Percentiles rank a stretch among this genome's conserved stretches.
Conservation (phyloP, 148 eudicot species). For the Euryodendron excelsum region DNA sequence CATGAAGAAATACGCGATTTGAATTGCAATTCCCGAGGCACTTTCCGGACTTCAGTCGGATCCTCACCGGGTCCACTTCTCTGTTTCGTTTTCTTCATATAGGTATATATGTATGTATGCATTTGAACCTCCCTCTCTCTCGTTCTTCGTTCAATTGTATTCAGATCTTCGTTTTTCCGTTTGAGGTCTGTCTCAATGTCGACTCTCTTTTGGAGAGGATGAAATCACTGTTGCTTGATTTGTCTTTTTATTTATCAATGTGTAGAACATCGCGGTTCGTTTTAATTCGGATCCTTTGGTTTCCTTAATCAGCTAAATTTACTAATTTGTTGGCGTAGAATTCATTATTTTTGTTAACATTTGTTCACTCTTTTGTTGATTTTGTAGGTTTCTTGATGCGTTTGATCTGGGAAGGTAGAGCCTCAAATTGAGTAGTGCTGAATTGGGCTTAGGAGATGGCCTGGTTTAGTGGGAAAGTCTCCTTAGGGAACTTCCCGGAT, state of each 20-base stretch:
- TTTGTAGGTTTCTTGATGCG: conserved; percentile 14
- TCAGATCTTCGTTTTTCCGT: not conserved
- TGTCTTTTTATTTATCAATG: not conserved
- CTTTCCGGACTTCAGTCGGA: not conserved
- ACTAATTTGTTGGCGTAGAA: too few relatives aligned
- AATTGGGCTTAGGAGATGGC: conserved; percentile 51
- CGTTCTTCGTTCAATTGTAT: not conserved
- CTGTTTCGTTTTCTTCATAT: not conserved
- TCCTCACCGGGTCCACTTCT: not conserved
- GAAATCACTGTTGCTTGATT: not conserved
- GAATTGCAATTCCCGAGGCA: not conserved
- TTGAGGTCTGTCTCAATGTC: not conserved
- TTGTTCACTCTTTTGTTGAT: not conserved
- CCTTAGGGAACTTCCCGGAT: conserved; percentile 77
- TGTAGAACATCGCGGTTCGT: not conserved
- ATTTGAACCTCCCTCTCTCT: too few relatives aligned
- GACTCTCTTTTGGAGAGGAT: not conserved
- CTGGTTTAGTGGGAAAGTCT: conserved; percentile 83
- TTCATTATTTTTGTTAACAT: too few relatives aligned
- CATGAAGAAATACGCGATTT: not conserved
- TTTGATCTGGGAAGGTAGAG: conserved; percentile 15
- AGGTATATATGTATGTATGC: not conserved
- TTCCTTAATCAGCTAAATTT: not conserved
- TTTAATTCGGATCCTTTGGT: not conserved
- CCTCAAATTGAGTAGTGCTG: conserved; percentile 1